These are phyloP conservation scores for Talaromyces sp. DNA, from an alignment of 2,329 filamentous ascomycete genomes.

Conservation along the genomic window DNA sequence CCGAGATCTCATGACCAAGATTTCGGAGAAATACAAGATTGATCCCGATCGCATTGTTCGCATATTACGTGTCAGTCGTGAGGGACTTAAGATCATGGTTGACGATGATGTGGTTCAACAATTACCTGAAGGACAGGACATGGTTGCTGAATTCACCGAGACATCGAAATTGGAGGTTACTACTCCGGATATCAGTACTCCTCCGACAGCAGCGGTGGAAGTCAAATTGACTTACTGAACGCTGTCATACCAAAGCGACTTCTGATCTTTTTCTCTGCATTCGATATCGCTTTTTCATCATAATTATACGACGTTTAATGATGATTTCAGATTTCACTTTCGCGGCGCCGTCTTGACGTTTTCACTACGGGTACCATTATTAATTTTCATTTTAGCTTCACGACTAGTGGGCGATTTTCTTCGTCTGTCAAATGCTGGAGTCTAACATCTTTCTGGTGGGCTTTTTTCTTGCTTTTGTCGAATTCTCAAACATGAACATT, in stretches of 20 bases:
- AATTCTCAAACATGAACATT: conserved; percentile 4
- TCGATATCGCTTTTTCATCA: conserved; percentile 13
- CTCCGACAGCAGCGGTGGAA: conserved; percentile 37
- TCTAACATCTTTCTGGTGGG: background rate
- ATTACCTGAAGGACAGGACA: conserved; percentile 85
- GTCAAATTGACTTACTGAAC: conserved; percentile 53
- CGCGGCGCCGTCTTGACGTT: background rate
- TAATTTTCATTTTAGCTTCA: background rate
- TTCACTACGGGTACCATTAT: background rate
- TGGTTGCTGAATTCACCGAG: conserved; percentile 69
- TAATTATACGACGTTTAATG: background rate
- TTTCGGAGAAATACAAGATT: conserved; percentile 76
- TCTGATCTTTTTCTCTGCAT: conserved; percentile 25
- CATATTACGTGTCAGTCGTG: conserved; percentile 67
- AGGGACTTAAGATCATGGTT: conserved; percentile 76
- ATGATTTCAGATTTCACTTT: conserved; percentile 1
- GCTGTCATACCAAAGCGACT: conserved; percentile 31
- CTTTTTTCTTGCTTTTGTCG: background rate
- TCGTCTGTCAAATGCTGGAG: background rate
- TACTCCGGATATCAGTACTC: conserved; percentile 21
- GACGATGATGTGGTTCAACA: conserved; percentile 86
- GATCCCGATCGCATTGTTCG: conserved; percentile 69
- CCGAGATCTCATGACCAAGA: conserved; percentile 66
- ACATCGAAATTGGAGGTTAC: conserved; percentile 41
- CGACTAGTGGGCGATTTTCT: background rate